Percentiles rank a stretch among this genome's conserved stretches.
Evolutionary conservation across 169 alveolate species (phyloP).

Genomic region (Eimeria praecox): DNA sequence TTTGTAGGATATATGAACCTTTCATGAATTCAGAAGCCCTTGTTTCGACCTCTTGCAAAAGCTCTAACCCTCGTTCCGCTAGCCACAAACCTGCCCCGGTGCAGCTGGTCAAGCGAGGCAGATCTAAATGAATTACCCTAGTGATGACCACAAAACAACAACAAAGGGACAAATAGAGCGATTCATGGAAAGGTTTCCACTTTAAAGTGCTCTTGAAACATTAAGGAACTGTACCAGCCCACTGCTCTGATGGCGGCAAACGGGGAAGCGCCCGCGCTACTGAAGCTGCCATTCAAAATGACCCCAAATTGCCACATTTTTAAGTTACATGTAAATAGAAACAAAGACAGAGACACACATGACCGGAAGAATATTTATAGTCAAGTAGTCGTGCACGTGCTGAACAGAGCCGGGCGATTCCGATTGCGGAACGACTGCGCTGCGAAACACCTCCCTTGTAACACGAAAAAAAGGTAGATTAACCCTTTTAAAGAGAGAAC

Average conservation of each 20-base stretch:
- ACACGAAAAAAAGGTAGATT: background rate
- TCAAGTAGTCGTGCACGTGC: background rate
- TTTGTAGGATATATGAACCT: background rate
- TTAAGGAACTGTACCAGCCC: background rate
- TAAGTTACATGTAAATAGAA: background rate
- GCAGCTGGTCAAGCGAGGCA: background rate
- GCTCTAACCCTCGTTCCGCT: constrained; percentile 22
- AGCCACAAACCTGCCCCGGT: background rate
- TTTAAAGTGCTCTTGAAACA: background rate
- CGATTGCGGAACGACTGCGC: background rate
- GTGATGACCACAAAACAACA: background rate
- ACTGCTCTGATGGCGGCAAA: background rate
- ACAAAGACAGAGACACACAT: background rate
- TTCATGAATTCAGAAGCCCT: background rate
- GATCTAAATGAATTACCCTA: background rate
- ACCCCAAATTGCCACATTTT: background rate
- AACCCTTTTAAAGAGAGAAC: background rate
- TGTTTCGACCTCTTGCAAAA: background rate
- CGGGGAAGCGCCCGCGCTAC: background rate
- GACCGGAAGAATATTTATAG: background rate
- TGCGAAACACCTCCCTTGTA: background rate
- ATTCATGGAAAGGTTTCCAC: background rate
- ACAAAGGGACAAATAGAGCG: background rate
- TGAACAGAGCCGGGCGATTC: background rate
- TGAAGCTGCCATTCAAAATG: background rate